Conservation (phyloP, 352 stramenopile genomes). For the Phytophthora cactorum region DNA sequence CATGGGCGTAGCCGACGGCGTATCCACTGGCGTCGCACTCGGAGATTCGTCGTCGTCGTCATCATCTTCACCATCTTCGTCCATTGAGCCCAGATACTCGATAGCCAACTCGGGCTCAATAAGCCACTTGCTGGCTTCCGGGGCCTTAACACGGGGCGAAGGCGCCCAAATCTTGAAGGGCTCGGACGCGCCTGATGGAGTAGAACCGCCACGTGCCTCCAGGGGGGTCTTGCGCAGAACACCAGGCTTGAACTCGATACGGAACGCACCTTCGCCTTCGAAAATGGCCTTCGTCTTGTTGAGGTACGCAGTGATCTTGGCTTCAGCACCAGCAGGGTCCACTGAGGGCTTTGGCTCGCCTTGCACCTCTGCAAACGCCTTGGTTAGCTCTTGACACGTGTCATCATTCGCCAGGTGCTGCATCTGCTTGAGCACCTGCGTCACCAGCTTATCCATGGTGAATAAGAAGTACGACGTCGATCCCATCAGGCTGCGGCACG, state of each 20-base stretch:
- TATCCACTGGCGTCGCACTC: slow-evolving; percentile 67
- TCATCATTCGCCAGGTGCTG: slow-evolving; percentile 85
- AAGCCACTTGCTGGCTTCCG: slow-evolving; percentile 84
- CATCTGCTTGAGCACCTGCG: slow-evolving; percentile 89
- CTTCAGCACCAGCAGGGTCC: slow-evolving; percentile 36
- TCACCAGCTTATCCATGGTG: slow-evolving; percentile 92
- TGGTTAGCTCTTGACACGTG: slow-evolving; percentile 79
- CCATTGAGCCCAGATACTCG: slow-evolving; percentile 82
- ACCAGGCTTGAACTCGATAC: slow-evolving; percentile 85
- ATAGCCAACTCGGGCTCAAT: slow-evolving; percentile 80
- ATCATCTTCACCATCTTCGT: slow-evolving; percentile 73
- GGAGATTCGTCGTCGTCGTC: slow-evolving; percentile 79
- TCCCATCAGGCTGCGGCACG: slow-evolving; percentile 88
- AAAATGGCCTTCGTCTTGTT: slow-evolving; percentile 83
- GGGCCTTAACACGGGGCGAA: slow-evolving; percentile 73
- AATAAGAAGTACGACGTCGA: slow-evolving; percentile 92
- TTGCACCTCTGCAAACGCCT: slow-evolving; percentile 71
- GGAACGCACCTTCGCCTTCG: slow-evolving; percentile 84
- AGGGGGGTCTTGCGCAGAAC: slow-evolving; percentile 79
- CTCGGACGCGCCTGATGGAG: slow-evolving; percentile 42
- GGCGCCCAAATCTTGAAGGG: slow-evolving; percentile 86
- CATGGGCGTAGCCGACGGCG: slow-evolving; percentile 69
- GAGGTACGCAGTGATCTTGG: slow-evolving; percentile 58
- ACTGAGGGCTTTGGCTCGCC: slow-evolving; percentile 35
- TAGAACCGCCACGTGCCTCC: slow-evolving; percentile 52